Evolutionary conservation across 2,329 filamentous ascomycete species (phyloP), one percentile per base, ranked within the genome.

Genomic region (Fonsecaea multimorphosa): DNA sequence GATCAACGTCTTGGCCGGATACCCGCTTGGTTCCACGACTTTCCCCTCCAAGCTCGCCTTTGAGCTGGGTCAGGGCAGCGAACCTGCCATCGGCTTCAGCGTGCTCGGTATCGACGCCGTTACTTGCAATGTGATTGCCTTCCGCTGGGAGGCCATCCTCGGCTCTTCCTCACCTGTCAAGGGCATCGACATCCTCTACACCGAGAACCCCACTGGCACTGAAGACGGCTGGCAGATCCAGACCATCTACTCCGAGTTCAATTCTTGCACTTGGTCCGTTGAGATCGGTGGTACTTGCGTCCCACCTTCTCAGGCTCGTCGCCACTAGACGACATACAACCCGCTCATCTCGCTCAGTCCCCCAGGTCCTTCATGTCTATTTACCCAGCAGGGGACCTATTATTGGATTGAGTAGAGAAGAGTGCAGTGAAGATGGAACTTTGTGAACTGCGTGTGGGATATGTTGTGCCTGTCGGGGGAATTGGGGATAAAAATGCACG

Each of bases 161-260:
- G 65, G 68, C 19, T 71, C 73, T 19, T 44, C 31, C 14, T 38
- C 34, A 14, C 59, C 61, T 5, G 53, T 69, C 44, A 71, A 73
- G 27, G 76, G 76, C 29, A 71, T 77, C 58, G 72, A 73, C 36
- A 73, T 75, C 59, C 63, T 75, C 14, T 64, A 68, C 19, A 70
- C 70, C 29, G 63, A 65, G 32, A 67, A 63, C 51, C 24, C 51
- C 4, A 62, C 61, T 29, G 32, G 16, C 27, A 62, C 60, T 14
- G n/a, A 58, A 1, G 68, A 65, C 8, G 62, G 58, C 32, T 78
- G 75, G 76, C 73, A 73, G 70, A 71, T 78, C 62, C 65, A 72
- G 67, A 72, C 56, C 52, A 58, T 77, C 9, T 73, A 73, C 40
- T 74, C 74, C 27, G 76, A 78, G 72, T 77, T 77, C 68, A 77